Evolutionary conservation across 139 green algal species (phyloP).

Genomic region (Chlorella sp.): DNA sequence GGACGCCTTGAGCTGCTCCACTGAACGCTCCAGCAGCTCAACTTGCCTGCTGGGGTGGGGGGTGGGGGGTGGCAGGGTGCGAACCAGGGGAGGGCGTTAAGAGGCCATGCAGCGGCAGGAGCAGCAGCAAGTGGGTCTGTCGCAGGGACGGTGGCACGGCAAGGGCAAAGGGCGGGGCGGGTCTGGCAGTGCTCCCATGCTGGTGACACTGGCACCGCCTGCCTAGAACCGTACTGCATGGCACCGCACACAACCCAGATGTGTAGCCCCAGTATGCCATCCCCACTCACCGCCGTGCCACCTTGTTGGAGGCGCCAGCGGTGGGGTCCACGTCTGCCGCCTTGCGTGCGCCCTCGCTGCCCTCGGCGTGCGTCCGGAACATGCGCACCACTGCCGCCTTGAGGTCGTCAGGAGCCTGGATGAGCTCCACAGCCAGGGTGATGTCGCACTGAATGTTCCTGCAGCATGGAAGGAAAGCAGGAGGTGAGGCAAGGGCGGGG

Average conservation of each 20-base stretch:
- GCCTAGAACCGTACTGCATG: no score
- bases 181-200: no score
- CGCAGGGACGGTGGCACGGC: not conserved
- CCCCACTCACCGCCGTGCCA: not conserved
- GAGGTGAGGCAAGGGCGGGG: not conserved
- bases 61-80: not conserved
- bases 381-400: slow-evolving; percentile 86
- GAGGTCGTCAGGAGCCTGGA: slow-evolving; percentile 84
- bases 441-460: slow-evolving; percentile 48
- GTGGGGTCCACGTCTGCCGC: slow-evolving; percentile 60
- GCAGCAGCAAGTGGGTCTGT: not conserved
- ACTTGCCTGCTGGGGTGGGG: slow-evolving; percentile 61
- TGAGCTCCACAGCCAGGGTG: slow-evolving; percentile 50
- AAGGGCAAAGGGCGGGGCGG: no score
- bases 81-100: not conserved
- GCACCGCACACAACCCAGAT: no score
- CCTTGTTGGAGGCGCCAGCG: slow-evolving; percentile 29
- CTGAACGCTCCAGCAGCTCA: slow-evolving; percentile 85
- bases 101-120: not conserved
- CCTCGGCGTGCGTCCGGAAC: slow-evolving; percentile 74
- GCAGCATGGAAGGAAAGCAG: not conserved
- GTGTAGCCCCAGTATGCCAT: no score
- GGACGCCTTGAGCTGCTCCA: slow-evolving; percentile 81
- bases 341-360: not conserved
- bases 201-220: no score